Base-by-base conservation (phyloP, 2,329 filamentous ascomycete genomes). In the Penicillium capsulatum region DNA sequence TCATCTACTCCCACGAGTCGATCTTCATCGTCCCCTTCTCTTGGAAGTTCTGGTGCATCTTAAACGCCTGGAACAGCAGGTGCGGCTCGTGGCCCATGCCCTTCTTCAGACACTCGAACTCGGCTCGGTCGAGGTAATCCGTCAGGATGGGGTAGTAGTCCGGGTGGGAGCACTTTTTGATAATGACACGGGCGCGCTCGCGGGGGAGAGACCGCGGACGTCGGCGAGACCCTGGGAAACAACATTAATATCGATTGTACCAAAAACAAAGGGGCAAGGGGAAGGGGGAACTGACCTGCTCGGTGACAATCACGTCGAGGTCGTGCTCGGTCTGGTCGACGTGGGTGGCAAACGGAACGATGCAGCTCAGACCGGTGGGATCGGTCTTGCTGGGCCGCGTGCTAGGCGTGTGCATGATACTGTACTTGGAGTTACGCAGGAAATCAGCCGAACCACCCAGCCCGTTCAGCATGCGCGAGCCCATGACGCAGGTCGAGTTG, bases 261-360 rank as follows among this genome's bases (percentile, higher is more conserved):
- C n/a, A n/a, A n/a, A n/a, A n/a, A n/a, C n/a, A n/a, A n/a, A n/a
- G n/a, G n/a, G n/a, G n/a, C n/a, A n/a, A n/a, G n/a, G n/a, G n/a
- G n/a, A n/a, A n/a, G n/a, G n/a, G 19, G 9, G 5, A 22, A 22
- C 19, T 22, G 5, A 22, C 19, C 19, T 80, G 77, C 60, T 81
- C 78, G 0, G 78, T 81, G n/a, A 94, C 88, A 31, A 94, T 69
- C n/a, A 94, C 81, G 55, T 94, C 88, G 27, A 94, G 76, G 62
- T 94, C 89, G 66, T 94, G 88, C 71, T 94, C 89, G 0, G 89
- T 94, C 75, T 94, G 88, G 67, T 94, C 88, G 51, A 94, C 75
- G 68, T 94, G 89, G 3, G 87, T 94, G 69, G 83, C 88, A 84
- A 94, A 91, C 44, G 88, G 88, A n/a, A 94, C 86, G 56, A 94